Percentiles rank a stretch among this genome's conserved stretches.
Conservation (phyloP, 2,329 filamentous ascomycete species). For the Colletotrichum navitas region DNA sequence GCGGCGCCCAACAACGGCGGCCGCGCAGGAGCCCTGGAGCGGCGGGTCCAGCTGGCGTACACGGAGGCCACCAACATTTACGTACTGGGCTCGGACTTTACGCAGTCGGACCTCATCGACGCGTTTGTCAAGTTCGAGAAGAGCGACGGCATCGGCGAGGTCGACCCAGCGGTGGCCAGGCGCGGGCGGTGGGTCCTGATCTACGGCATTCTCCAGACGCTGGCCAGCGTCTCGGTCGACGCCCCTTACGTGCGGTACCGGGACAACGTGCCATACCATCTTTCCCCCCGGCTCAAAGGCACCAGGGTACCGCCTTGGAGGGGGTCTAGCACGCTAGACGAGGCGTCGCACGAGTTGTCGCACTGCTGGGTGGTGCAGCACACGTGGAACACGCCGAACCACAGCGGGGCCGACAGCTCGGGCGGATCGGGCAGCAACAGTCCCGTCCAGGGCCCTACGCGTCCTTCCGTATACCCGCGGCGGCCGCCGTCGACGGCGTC, state of each 20-base stretch:
- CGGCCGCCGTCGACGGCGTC: constrained; percentile 45
- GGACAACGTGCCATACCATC: constrained; percentile 67
- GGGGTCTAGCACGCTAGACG: constrained; percentile 48
- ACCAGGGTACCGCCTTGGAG: constrained; percentile 69
- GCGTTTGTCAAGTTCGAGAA: constrained; percentile 70
- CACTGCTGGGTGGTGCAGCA: constrained; percentile 64
- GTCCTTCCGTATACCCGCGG: constrained; percentile 45
- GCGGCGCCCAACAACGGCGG: constrained; percentile 42
- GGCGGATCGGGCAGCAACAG: constrained; percentile 45
- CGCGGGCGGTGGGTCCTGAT: constrained; percentile 72
- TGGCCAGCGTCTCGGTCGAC: constrained; percentile 71
- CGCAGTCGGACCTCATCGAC: constrained; percentile 67
- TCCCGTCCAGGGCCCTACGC: constrained; percentile 37
- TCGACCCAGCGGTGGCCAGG: constrained; percentile 67
- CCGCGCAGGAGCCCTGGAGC: constrained; percentile 55
- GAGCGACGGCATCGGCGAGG: constrained; percentile 60
- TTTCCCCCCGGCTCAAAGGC: constrained; percentile 66
- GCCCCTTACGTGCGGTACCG: constrained; percentile 65
- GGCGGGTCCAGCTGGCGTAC: constrained; percentile 68
- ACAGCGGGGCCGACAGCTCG: constrained; percentile 48
- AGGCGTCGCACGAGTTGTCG: constrained; percentile 63
- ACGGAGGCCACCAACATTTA: constrained; percentile 72
- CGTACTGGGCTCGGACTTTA: constrained; percentile 65
- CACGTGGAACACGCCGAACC: constrained; percentile 53
- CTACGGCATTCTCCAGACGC: constrained; percentile 70